phyloP scores from a whole-genome alignment of 2,329 filamentous ascomycete genomes.

The Fusarium nelsonii region DNA sequence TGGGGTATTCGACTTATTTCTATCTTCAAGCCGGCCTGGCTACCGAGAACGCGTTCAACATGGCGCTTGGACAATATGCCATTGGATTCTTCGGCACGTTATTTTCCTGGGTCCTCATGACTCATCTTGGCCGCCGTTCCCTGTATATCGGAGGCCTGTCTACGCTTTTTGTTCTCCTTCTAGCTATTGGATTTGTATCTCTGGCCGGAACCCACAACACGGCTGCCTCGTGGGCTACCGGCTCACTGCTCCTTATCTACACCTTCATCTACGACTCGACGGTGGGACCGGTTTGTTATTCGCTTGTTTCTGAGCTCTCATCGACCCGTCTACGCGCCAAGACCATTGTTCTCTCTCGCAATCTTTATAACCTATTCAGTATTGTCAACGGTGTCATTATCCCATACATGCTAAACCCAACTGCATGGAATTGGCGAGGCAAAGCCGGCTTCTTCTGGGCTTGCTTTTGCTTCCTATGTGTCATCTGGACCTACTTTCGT shows the following conservation, averaged over 20 bases:
- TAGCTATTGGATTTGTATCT: not conserved
- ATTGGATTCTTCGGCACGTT: conserved; percentile 57
- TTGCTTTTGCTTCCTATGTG: conserved; percentile 23
- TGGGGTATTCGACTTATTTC: conserved; percentile 58
- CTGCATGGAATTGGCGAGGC: conserved; percentile 39
- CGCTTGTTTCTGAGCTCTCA: conserved; percentile 58
- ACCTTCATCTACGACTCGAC: conserved; percentile 55
- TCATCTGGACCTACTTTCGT: conserved; percentile 44
- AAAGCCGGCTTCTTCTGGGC: conserved; percentile 45
- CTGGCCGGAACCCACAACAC: conserved; percentile 42
- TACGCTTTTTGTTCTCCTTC: not conserved
- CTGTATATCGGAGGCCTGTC: conserved; percentile 55
- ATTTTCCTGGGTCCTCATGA: conserved; percentile 53
- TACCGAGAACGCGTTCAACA: conserved; percentile 52
- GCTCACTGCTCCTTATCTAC: conserved; percentile 57
- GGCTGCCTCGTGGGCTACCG: conserved; percentile 59
- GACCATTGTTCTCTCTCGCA: conserved; percentile 49
- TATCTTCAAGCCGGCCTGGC: conserved; percentile 57
- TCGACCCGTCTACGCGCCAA: conserved; percentile 53
- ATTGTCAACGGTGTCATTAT: conserved; percentile 36
- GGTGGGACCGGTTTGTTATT: conserved; percentile 77
- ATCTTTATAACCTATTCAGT: conserved; percentile 44
- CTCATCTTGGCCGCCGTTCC: conserved; percentile 17
- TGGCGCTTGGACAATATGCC: conserved; percentile 52
- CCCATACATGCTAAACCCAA: conserved; percentile 45